These are phyloP conservation scores for Staphylotrichum tortipilum DNA, from an alignment of 495 filamentous ascomycete species.

Conservation along the genomic window DNA sequence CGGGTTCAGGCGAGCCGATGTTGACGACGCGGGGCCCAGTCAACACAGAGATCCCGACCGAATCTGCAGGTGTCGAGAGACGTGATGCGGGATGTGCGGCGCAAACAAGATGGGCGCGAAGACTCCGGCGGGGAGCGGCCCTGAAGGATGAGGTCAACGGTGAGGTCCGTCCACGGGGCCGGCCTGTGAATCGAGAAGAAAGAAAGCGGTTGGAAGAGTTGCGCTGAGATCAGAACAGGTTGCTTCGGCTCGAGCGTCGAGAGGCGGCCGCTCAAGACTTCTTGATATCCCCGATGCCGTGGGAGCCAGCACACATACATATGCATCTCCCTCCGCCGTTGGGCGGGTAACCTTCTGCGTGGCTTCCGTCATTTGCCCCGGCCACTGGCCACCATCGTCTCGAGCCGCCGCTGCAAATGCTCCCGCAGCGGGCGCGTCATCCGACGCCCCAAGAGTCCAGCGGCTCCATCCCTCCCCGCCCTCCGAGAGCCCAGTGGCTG, in stretches of 20 bases:
- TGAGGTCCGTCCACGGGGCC: slow-evolving; percentile 1
- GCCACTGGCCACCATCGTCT: background rate
- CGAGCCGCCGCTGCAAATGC: background rate
- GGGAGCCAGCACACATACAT: slow-evolving; percentile 2
- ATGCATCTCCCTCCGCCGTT: background rate
- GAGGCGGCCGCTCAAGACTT: no score
- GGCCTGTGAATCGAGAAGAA: background rate
- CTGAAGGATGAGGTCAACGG: no score
- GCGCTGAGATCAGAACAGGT: no score
- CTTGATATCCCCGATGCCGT: background rate
- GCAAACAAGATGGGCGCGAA: no score
- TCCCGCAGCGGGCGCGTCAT: slow-evolving; percentile 13
- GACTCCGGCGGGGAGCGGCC: no score
- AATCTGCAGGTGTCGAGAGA: no score
- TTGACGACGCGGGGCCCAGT: no score
- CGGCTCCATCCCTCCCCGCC: background rate
- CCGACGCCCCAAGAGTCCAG: background rate
- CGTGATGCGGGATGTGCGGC: no score
- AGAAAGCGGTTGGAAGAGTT: background rate
- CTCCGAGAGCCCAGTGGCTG: slow-evolving; percentile 5
- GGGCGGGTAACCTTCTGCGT: slow-evolving; percentile 9
- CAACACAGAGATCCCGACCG: no score
- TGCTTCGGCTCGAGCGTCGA: background rate
- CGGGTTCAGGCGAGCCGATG: background rate
- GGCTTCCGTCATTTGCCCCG: background rate